Evolutionary conservation across 2,329 filamentous ascomycete species (phyloP), one percentile per base, ranked within the genome.

Genomic region (Microsporum ferrugineum): DNA sequence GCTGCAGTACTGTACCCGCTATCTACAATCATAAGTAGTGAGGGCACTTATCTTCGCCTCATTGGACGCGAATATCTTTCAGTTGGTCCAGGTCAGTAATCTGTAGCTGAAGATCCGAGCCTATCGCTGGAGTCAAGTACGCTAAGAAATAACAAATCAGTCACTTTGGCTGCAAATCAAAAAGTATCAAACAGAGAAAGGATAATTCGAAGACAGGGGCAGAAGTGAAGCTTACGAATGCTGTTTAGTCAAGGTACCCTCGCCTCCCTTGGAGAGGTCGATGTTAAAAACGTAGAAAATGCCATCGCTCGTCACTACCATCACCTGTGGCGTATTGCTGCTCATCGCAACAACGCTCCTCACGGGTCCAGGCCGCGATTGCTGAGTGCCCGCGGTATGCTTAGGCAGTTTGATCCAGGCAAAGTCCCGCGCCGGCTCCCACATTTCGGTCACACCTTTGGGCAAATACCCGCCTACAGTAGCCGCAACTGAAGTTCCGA

Each of bases 341-440:
- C 89, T 96, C 87, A 99, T 95, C 6, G 94, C 92, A 49, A 99
- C 94, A n/a, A 99, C 92, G 66, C 90, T 96, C 66, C 88, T 82
- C 45, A 95, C 75, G 0, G 89, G 86, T 0, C 80, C 78, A 39
- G 65, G 68, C 12, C 63, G 67, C 56, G 71, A 68, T 17, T 43
- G 39, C 1, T 70, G 65, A 3, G 68, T 68, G 34, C 73, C 69
- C 29, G 75, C 75, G 6, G 68, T 69, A 43, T 73, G 61, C 70
- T 88, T 89, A 12, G 92, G 92, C 56, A 99, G 84, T 72, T 94
- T 95, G 70, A 97, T 91, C 80, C 89, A 97, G 0, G 94, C 94
- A 76, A 99, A 99, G 74, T 99, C 94, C 60, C 94, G 84, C 63
- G 88, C 79, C 0, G 94, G 94, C 69, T 99, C 94, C 91, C 91